phyloP scores from a whole-genome alignment of 1,139 yeast genomes.

The Suhomyces wounanorum region DNA sequence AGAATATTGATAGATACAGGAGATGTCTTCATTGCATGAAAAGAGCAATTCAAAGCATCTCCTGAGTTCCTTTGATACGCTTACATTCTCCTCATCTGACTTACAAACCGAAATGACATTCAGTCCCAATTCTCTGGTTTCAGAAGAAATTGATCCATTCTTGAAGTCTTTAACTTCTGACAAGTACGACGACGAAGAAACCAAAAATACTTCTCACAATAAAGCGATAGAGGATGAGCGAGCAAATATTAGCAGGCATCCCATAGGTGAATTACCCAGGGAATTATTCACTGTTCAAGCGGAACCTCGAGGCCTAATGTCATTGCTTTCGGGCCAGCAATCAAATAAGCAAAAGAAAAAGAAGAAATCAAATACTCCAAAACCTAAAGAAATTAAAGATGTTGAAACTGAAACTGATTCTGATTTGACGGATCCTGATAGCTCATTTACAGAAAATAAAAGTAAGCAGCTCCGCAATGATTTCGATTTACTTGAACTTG shows the following conservation, averaged over 20 bases:
- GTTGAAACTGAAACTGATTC: slow-evolving; percentile 7
- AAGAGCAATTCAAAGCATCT: not conserved
- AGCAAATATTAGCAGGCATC: not conserved
- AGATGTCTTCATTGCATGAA: slow-evolving; percentile 4
- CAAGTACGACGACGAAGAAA: not conserved
- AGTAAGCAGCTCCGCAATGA: slow-evolving; percentile 19
- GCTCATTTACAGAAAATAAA: slow-evolving; percentile 22
- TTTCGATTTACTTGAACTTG: slow-evolving; percentile 32
- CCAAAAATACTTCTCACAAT: not conserved
- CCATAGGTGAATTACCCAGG: too few species aligned
- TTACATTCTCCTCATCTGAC: not conserved
- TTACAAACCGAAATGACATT: slow-evolving; percentile 8
- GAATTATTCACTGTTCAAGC: not conserved
- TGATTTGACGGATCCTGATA: slow-evolving; percentile 14
- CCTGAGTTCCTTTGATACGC: not conserved
- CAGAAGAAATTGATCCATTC: slow-evolving; percentile 21
- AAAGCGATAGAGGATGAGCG: not conserved
- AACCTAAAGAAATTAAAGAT: not conserved
- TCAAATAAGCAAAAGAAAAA: slow-evolving; percentile 9
- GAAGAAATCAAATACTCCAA: not conserved
- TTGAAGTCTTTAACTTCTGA: not conserved
- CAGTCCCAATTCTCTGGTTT: slow-evolving; percentile 18
- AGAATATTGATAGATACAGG: not conserved
- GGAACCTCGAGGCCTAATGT: slow-evolving; percentile 9
- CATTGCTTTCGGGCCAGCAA: slow-evolving; percentile 18